A percentile compares a stretch with the other conserved stretches of the same genome.
These are phyloP conservation scores for Zygosaccharomyces lentus DNA, from an alignment of 805 yeast species.

Conservation along the genomic window DNA sequence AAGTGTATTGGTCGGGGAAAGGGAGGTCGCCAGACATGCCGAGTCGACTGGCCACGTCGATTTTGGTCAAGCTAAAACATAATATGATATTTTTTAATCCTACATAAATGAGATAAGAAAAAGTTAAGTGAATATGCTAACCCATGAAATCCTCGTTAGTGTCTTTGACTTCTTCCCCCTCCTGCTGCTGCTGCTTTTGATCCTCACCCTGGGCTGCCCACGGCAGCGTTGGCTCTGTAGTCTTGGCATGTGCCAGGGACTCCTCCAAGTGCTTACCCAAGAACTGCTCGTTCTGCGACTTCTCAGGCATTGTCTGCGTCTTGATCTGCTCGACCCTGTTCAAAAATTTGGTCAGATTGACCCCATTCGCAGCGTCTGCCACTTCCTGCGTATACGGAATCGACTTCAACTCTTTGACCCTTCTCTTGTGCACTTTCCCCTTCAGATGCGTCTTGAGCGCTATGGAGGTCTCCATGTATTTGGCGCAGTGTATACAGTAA, in stretches of 20 bases:
- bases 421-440: constrained; percentile 79
- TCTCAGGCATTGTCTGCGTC: constrained; percentile 45
- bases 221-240: constrained; percentile 36
- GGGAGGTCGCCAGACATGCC: constrained; percentile 62
- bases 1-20: constrained; percentile 52
- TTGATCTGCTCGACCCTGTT: constrained; percentile 59
- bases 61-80: constrained; percentile 50
- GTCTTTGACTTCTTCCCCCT: constrained; percentile 14
- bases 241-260: constrained; percentile 26
- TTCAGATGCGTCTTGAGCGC: constrained; percentile 70
- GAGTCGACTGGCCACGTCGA: constrained; percentile 53
- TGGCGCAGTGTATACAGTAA: constrained; percentile 92
- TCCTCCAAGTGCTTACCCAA: constrained; percentile 30
- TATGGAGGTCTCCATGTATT: constrained; percentile 74
- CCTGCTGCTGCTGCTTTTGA: constrained; percentile 3
- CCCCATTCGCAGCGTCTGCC: constrained; percentile 87
- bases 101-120: constrained; percentile 1
- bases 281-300: constrained; percentile 41
- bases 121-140: constrained; percentile 2
- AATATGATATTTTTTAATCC: constrained; percentile 5
- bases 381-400: constrained; percentile 86
- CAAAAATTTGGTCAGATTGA: constrained; percentile 62
- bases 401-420: constrained; percentile 67
- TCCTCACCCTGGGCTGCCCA: constrained; percentile 16
- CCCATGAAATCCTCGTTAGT: constrained; percentile 19